Conservation (phyloP, 1,284 basidiomycete species). For the Peniophora sp. region DNA sequence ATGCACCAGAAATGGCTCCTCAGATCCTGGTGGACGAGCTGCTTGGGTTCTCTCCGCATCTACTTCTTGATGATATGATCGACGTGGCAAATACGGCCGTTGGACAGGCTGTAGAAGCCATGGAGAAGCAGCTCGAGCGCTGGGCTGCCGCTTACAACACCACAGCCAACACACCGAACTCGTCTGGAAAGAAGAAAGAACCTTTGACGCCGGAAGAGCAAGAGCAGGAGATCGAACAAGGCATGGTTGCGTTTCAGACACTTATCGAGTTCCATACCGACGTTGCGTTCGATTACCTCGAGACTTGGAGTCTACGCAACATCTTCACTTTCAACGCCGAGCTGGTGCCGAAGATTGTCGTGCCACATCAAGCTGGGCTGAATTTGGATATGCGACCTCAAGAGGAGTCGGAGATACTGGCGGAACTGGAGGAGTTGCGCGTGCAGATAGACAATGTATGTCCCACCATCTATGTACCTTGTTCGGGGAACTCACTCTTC, state of each 20-base stretch:
- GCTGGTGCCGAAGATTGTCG: conserved; percentile 44
- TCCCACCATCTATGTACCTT: conserved; percentile 10
- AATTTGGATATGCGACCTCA: conserved; percentile 42
- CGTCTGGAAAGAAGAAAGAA: conserved; percentile 17
- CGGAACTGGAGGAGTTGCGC: conserved; percentile 55
- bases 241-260: conserved; percentile 70
- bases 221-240: conserved; percentile 66
- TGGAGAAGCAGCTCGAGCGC: conserved; percentile 63
- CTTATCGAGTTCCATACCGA: conserved; percentile 72
- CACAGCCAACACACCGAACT: too few relatives aligned
- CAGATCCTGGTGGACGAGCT: conserved; percentile 55
- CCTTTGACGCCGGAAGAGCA: conserved; percentile 33
- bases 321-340: conserved; percentile 64
- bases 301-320: conserved; percentile 71
- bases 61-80: conserved; percentile 62
- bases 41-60: conserved; percentile 59
- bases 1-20: conserved; percentile 20
- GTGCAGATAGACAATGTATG: conserved; percentile 53
- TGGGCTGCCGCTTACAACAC: conserved; percentile 35
- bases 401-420: conserved; percentile 47
- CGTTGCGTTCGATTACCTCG: conserved; percentile 74
- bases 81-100: conserved; percentile 63
- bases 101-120: conserved; percentile 61
- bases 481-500: conserved; percentile 1
- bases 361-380: conserved; percentile 58